Evolutionary conservation across 139 green algal genomes (phyloP), one percentile per base, ranked within the genome.

Genomic region (Astrephomene gubernaculifera): DNA sequence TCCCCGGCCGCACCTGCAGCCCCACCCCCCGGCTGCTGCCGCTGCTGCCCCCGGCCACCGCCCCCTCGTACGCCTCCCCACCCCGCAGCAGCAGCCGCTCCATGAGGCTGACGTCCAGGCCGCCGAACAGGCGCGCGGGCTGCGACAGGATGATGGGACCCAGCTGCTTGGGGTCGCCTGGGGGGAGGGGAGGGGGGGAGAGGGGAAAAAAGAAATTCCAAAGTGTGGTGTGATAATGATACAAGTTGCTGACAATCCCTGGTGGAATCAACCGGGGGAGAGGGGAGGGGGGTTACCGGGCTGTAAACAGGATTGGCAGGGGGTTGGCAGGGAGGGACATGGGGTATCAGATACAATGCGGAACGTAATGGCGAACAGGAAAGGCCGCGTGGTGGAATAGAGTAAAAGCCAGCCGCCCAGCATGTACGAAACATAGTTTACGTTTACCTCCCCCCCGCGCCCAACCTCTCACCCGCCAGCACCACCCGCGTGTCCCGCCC

Each of bases 81-180:
- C 38, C 5, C 39, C 22, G 68, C 38, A 36, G 24, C 68, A 75
- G 41, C 45, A 91, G 87, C 0, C 85, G 74, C 85, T 90, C 88
- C 87, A 91, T 86, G 22, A 82, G 53, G 7, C 43, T 81, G n/a
- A 76, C 64, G 53, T 61, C 90, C 39, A 89, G 65, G 9, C 14
- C 12, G 44, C 84, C 72, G 54, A 76, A 41, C 14, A 29, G 36
- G 73, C 78, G 64, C n/a, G 85, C 88, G 19, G 83, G 38, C 1
- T 38, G 63, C 3, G 64, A 89, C 44, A 88, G 85, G 33, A 93
- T 81, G 75, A 93, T 63, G n/a, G 90, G 90, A 36, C 90, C 90
- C 41, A 93, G 82, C 90, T 93, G 90, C 43, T 74, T 36, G 14
- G 90, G 90, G 82, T 93, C 87, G 19, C 90, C 89, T 79, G 82